A percentile compares a stretch with the other conserved stretches of the same genome.
Conservation (phyloP, 805 yeast species). For the Metschnikowia orientalis region DNA sequence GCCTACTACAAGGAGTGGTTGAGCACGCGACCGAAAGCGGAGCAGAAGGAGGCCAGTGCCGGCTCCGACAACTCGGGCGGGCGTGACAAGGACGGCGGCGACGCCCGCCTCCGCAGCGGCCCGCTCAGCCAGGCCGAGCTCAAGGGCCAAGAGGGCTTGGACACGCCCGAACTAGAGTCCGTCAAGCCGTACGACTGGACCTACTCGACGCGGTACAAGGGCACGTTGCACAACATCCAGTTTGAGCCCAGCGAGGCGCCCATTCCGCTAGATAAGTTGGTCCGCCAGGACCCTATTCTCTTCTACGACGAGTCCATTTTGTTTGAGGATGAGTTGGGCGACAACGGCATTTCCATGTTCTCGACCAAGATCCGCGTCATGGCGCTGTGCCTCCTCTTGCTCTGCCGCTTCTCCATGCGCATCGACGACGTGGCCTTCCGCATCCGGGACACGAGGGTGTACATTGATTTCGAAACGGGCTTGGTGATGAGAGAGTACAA, state of each 20-base stretch:
- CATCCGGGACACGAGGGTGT: constrained; percentile 79
- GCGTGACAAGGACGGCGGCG: too few relatives aligned
- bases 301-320: constrained; percentile 85
- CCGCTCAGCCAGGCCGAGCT: not conserved
- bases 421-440: constrained; percentile 87
- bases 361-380: constrained; percentile 83
- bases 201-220: constrained; percentile 75
- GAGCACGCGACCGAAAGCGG: constrained; percentile 27
- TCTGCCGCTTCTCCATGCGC: constrained; percentile 76
- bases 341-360: constrained; percentile 82
- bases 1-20: constrained; percentile 87
- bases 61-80: not conserved
- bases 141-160: too few relatives aligned
- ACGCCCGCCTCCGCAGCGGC: not conserved
- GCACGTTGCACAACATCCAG: constrained; percentile 37
- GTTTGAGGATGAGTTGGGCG: constrained; percentile 94
- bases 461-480: constrained; percentile 66
- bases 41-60: not conserved
- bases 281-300: constrained; percentile 75
- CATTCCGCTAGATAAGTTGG: constrained; percentile 69
- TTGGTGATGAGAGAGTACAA: constrained; percentile 72
- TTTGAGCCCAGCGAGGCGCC: constrained; percentile 21
- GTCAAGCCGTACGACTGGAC: constrained; percentile 96
- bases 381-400: constrained; percentile 69
- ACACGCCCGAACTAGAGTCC: constrained; percentile 46